Evolutionary conservation across 345 rosid genomes (phyloP), one percentile per base, ranked within the genome.

Genomic region (Anacardium occidentale): DNA sequence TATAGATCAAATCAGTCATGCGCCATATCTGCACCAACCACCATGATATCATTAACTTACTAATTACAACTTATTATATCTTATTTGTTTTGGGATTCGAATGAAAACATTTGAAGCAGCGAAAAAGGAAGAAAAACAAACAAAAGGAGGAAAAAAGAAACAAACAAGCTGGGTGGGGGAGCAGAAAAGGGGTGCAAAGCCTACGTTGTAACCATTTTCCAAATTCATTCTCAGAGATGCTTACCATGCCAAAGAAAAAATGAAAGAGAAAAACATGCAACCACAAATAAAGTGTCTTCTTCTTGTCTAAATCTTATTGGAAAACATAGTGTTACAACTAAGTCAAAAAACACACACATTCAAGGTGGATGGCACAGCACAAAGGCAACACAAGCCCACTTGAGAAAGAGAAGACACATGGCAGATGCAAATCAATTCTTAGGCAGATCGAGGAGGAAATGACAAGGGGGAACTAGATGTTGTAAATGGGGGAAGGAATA

Each of bases 1-100:
- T 76, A 77, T 91, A 94, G 77, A 94, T 74, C 84, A 94, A 76
- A 73, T 90, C 97, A 47, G 83, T 90, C 95, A 94, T 90, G 17
- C 95, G 85, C 98, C 97, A 92, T 86, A 94, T 86, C 98, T 92
- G 87, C 76, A 58, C 44, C 66, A 7, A 71, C 64, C 45, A 71
- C 64, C 45, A 62, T 58, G 17, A 45, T 13, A 63, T 67, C 11
- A n/a, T 42, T 34, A 48, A 7, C 48, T 4, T 44, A 34, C 56
- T 18, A 61, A 54, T 26, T 47, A 53, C 45, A 24, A 45, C 22
- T 22, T 51, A 20, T 45, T 40, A 58, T 17, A 70, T 50, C 7
- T 24, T 7, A 64, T 8, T 34, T 37, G 24, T 51, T 44, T 68
- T 42, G 40, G 7, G 15, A 14, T 11, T 45, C n/a, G 20, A 59